Percentiles rank a stretch among this genome's conserved stretches.
Conservation (phyloP, 192 early-diverging fungal genomes). For the Borealophlyctis nickersoniae region DNA sequence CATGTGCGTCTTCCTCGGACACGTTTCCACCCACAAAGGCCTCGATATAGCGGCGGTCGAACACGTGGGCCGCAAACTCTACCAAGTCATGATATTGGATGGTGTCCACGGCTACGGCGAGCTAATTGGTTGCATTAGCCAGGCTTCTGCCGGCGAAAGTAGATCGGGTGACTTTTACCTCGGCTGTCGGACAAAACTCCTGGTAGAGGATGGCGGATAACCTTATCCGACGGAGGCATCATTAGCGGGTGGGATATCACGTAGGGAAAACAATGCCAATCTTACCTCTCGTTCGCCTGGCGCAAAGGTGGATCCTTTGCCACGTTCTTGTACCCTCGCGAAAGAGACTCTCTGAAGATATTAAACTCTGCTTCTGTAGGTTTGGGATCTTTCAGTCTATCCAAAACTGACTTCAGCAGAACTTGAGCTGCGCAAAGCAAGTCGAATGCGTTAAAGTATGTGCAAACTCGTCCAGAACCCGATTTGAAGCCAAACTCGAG, state of each 20-base stretch:
- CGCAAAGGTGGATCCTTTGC: constrained; percentile 30
- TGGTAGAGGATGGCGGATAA: neutral
- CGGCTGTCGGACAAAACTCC: neutral
- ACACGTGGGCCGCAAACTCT: constrained; percentile 17
- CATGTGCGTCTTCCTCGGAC: constrained; percentile 8
- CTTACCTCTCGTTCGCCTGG: constrained; percentile 29
- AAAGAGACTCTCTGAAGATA: constrained; percentile 24
- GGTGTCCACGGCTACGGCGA: constrained; percentile 22
- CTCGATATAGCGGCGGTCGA: constrained; percentile 26
- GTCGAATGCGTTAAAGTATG: neutral
- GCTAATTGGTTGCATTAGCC: no score
- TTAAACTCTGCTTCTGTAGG: constrained; percentile 20
- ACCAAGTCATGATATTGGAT: constrained; percentile 20
- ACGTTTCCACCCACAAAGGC: constrained; percentile 38
- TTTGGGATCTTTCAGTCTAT: constrained; percentile 15
- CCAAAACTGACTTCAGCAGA: constrained; percentile 26
- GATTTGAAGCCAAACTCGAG: neutral
- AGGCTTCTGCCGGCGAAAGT: no score
- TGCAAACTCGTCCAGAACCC: neutral
- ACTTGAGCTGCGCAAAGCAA: neutral
- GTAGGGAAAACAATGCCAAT: no score
- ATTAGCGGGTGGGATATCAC: no score
- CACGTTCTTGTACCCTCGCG: constrained; percentile 26
- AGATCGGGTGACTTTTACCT: neutral
- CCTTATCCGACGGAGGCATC: no score